Evolutionary conservation across 805 yeast species (phyloP).

Genomic region (Saccharomycopsis selenospora): DNA sequence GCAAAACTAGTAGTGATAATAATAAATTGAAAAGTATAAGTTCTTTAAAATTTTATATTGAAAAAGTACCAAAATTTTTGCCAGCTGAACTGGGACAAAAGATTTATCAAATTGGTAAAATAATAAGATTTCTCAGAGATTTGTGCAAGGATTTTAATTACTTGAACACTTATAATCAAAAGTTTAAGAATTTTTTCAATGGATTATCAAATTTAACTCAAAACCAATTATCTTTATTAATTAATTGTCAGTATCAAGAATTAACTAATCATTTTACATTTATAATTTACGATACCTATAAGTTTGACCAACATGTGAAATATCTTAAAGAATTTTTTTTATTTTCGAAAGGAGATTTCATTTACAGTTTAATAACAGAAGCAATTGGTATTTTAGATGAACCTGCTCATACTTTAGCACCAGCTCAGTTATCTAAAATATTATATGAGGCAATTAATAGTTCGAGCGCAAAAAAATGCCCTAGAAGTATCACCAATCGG

Average conservation of each 20-base stretch:
- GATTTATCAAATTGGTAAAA: slow-evolving; percentile 64
- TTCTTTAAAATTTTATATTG: slow-evolving; percentile 29
- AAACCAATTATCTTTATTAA: slow-evolving; percentile 12
- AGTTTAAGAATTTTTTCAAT: slow-evolving; percentile 18
- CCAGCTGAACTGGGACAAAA: slow-evolving; percentile 34
- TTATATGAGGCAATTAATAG: slow-evolving; percentile 55
- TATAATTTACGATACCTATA: slow-evolving; percentile 14
- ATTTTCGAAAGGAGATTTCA: slow-evolving; percentile 75
- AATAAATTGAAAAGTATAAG: slow-evolving; percentile 6
- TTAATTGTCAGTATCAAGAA: slow-evolving; percentile 17
- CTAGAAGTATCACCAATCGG: slow-evolving; percentile 38
- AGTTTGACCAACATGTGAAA: slow-evolving; percentile 13
- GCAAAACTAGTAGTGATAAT: background rate
- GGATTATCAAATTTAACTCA: slow-evolving; percentile 7
- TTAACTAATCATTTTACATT: slow-evolving; percentile 13
- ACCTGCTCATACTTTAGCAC: slow-evolving; percentile 56
- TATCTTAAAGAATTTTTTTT: slow-evolving; percentile 39
- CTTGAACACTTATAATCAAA: slow-evolving; percentile 40
- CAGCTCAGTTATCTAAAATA: slow-evolving; percentile 58
- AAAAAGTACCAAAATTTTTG: slow-evolving; percentile 41
- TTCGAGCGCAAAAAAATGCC: slow-evolving; percentile 41
- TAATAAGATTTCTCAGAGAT: slow-evolving; percentile 53
- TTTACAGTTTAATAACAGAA: slow-evolving; percentile 52
- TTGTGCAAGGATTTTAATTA: slow-evolving; percentile 65
- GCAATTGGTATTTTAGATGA: slow-evolving; percentile 48